Evolutionary conservation across 2,329 filamentous ascomycete species (phyloP), one percentile per base, ranked within the genome.

Genomic region (Colletotrichum sp.): DNA sequence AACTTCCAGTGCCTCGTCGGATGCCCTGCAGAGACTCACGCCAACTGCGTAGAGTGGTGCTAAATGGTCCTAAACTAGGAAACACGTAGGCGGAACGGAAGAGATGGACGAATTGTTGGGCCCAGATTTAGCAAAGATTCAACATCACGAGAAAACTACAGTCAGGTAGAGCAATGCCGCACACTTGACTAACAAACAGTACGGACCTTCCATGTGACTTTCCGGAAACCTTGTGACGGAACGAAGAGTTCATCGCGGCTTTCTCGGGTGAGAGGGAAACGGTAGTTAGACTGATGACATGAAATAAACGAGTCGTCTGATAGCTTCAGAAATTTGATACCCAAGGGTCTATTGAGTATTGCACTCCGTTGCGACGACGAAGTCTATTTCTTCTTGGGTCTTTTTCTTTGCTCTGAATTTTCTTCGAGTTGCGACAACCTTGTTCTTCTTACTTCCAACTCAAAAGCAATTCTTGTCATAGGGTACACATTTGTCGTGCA

Each of bases 401-500:
- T 26, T 26, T 26, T 26, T 26, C 26, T 26, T 26, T 26, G 26
- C 26, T 5, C 26, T 26, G 4, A 26, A 26, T 5, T 26, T 26
- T 26, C 26, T 26, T 26, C 26, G 26, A 26, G 26, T 26, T 26
- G 26, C 4, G 4, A 26, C 26, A 26, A 5, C 26, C 5, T 26
- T 26, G 4, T 26, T 26, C 26, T 26, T 26, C 26, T 26, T 26
- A 26, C 5, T 5, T 26, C 26, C 26, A 26, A 5, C 26, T 26
- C 26, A 26, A 26, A 26, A 26, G 26, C 26, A 26, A 26, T 26
- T 26, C 32, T 34, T 34, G 12, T 13, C 12, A 14, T 34, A 38
- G 2, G 34, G 4, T 38, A 16, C 34, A 38, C 7, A 8, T 4
- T 2, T 0, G 4, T 38, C 14, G 14, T 2, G 34, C 34, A 1